These are phyloP conservation scores for Yarrowia deformans DNA, from an alignment of 805 yeast genomes.

Conservation along the genomic window DNA sequence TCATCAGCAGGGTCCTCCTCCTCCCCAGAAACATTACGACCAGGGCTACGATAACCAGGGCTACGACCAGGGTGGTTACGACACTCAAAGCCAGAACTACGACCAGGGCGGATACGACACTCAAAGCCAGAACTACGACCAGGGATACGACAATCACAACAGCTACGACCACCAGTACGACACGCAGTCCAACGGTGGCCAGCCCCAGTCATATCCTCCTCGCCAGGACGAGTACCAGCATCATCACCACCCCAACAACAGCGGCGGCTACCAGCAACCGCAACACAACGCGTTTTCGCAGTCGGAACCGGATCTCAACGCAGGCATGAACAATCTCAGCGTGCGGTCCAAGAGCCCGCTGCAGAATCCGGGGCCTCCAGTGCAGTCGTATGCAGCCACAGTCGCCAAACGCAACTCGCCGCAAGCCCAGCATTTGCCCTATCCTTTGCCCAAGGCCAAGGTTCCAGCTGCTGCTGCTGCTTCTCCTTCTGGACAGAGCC, in stretches of 20 bases:
- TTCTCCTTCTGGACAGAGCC: not conserved
- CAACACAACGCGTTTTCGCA: conserved; percentile 17
- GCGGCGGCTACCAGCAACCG: conserved; percentile 5
- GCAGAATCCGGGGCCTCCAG: conserved; percentile 34
- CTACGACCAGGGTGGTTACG: conserved; percentile 3
- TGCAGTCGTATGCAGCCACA: conserved; percentile 31
- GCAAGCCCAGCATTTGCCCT: conserved; percentile 34
- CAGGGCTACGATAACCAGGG: conserved; percentile 15
- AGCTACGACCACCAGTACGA: not conserved
- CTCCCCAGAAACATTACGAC: conserved; percentile 4
- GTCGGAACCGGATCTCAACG: conserved; percentile 24
- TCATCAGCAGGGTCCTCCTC: not conserved
- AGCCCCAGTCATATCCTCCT: conserved; percentile 10
- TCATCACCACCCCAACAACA: not conserved
- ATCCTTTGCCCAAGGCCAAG: conserved; percentile 36
- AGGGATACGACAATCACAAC: conserved; percentile 1
- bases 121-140: not conserved
- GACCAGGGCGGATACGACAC: not conserved
- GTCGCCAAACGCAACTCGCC: conserved; percentile 34
- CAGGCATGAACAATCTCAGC: conserved; percentile 48
- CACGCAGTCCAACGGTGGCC: not conserved
- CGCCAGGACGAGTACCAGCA: conserved; percentile 15
- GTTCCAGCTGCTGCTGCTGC: not conserved
- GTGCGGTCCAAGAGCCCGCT: conserved; percentile 26
- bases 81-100: not conserved